These are phyloP conservation scores for Tricholoma sp. DNA, from an alignment of 768 basidiomycete genomes.

Conservation along the genomic window DNA sequence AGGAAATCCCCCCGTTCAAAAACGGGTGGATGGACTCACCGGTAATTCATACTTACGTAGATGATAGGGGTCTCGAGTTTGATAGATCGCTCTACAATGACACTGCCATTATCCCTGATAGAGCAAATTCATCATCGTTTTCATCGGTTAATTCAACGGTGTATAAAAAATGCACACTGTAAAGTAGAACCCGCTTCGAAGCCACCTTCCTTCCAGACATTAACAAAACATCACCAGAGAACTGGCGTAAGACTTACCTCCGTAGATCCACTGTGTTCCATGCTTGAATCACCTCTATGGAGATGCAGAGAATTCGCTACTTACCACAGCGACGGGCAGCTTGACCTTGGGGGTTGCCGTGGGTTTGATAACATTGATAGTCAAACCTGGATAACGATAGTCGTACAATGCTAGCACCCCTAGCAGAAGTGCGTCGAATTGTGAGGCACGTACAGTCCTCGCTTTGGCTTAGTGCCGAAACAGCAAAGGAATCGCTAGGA, in stretches of 20 bases:
- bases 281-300: background rate
- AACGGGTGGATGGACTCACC: too few relatives aligned
- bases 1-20: too few relatives aligned
- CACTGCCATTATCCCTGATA: too few relatives aligned
- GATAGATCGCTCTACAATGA: too few relatives aligned
- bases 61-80: too few relatives aligned
- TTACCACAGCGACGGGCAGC: conserved; percentile 39
- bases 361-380: conserved; percentile 39
- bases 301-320: conserved; percentile 1
- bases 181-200: conserved; percentile 17
- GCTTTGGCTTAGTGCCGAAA: background rate
- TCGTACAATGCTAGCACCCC: conserved; percentile 16
- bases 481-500: too few relatives aligned
- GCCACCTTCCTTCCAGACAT: too few relatives aligned
- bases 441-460: conserved; percentile 37
- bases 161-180: too few relatives aligned
- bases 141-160: too few relatives aligned
- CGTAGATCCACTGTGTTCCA: conserved; percentile 29
- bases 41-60: too few relatives aligned
- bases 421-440: conserved; percentile 4
- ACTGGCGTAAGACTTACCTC: conserved; percentile 15
- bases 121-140: too few relatives aligned
- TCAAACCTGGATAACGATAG: conserved; percentile 27
- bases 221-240: background rate
- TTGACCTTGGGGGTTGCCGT: conserved; percentile 7